Conservation (phyloP, 2,329 filamentous ascomycete species). For the Cercospora janseana region DNA sequence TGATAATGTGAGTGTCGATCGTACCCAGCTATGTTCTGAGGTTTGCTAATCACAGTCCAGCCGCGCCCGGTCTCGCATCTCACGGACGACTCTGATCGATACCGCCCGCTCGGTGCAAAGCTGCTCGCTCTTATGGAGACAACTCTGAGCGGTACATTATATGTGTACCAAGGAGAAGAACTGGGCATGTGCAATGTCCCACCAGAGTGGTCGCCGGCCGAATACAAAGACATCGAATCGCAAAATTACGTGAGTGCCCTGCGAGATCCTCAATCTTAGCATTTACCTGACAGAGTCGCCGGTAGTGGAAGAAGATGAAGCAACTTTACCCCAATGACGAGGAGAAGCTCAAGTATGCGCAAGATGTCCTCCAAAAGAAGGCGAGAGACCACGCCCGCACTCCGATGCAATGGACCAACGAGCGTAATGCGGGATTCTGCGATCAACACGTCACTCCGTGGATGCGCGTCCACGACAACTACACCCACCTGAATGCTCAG, state of each 20-base stretch:
- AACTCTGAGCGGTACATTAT: conserved; percentile 50
- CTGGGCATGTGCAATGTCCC: conserved; percentile 53
- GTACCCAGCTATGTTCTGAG: neutral
- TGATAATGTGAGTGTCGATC: conserved; percentile 35
- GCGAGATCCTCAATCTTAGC: neutral
- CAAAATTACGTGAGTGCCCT: conserved; percentile 47
- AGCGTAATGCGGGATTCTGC: conserved; percentile 62
- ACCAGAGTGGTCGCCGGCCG: conserved; percentile 43
- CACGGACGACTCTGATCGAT: conserved; percentile 48
- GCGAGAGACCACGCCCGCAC: conserved; percentile 54
- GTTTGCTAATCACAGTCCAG: conserved; percentile 34
- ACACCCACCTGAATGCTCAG: conserved; percentile 56
- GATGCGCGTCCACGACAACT: conserved; percentile 61
- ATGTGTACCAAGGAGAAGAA: conserved; percentile 54
- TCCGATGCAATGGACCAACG: conserved; percentile 64
- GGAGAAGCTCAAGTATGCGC: conserved; percentile 21
- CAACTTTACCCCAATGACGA: conserved; percentile 36
- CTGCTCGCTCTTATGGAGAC: conserved; percentile 50
- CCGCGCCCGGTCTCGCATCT: conserved; percentile 51
- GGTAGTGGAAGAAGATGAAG: conserved; percentile 47
- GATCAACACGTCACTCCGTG: conserved; percentile 52
- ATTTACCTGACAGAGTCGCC: neutral
- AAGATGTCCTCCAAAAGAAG: conserved; percentile 23
- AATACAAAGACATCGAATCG: conserved; percentile 55
- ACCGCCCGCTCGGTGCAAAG: conserved; percentile 48